A percentile compares a stretch with the other conserved stretches of the same genome.
These are phyloP conservation scores for Crithidia thermophila DNA, from an alignment of 208 protist genomes.

Conservation along the genomic window DNA sequence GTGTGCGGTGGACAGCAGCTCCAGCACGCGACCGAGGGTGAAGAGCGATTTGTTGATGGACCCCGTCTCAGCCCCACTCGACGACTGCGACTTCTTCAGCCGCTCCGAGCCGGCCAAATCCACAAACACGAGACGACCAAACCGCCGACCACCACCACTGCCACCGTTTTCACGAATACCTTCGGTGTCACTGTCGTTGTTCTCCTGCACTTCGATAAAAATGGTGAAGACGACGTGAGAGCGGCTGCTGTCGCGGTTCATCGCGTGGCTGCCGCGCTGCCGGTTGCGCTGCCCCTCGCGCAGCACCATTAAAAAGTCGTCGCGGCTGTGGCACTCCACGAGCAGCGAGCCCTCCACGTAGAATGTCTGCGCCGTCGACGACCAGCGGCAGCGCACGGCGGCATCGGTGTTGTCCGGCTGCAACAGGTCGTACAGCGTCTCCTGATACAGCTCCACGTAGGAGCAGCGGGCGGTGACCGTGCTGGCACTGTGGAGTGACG, in stretches of 20 bases:
- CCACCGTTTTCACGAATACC: no score
- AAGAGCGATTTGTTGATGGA: constrained; percentile 92
- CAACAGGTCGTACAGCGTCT: constrained; percentile 86
- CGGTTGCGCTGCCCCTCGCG: constrained; percentile 83
- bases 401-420: constrained; percentile 33
- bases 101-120: constrained; percentile 95
- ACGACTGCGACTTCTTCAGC: constrained; percentile 81
- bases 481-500: neutral
- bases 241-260: constrained; percentile 91
- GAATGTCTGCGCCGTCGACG: constrained; percentile 62
- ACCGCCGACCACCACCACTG: constrained; percentile 13
- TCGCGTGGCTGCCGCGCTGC: constrained; percentile 65
- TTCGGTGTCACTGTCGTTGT: neutral
- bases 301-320: constrained; percentile 83
- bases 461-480: constrained; percentile 46
- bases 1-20: constrained; percentile 64
- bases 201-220: constrained; percentile 52
- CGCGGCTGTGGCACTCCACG: constrained; percentile 70
- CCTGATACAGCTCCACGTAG: constrained; percentile 91
- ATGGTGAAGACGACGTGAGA: constrained; percentile 93
- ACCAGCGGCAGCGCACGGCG: constrained; percentile 78
- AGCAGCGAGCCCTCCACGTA: constrained; percentile 88
- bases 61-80: constrained; percentile 67
- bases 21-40: constrained; percentile 90
- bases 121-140: constrained; percentile 91